Percentiles rank a stretch among this genome's conserved stretches.
Conservation (phyloP, 1,139 yeast species). For the Lodderomyces jiufengensis region DNA sequence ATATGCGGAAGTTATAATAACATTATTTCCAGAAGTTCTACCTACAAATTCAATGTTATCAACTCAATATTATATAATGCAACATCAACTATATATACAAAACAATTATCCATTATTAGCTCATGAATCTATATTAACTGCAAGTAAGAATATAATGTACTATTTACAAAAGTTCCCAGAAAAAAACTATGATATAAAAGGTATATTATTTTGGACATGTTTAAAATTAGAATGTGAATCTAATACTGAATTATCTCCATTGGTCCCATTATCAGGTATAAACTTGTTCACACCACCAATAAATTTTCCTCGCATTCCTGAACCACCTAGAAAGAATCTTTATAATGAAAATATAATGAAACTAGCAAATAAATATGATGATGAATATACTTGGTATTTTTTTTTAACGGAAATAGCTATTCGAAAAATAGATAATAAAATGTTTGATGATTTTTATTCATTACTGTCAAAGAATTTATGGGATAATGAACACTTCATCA, state of each 20-base stretch:
- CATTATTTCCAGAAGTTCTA: slow-evolving; percentile 23
- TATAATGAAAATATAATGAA: slow-evolving; percentile 28
- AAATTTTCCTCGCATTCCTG: slow-evolving; percentile 40
- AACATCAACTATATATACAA: slow-evolving; percentile 35
- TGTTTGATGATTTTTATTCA: slow-evolving; percentile 38
- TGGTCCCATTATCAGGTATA: slow-evolving; percentile 41
- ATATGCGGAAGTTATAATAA: slow-evolving; percentile 22
- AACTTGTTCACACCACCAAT: slow-evolving; percentile 39
- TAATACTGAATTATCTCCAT: slow-evolving; percentile 43
- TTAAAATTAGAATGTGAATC: slow-evolving; percentile 46
- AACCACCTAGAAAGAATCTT: slow-evolving; percentile 17
- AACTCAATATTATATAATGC: slow-evolving; percentile 29
- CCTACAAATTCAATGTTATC: slow-evolving; percentile 20
- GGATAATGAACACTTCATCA: slow-evolving; percentile 27
- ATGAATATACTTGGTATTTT: slow-evolving; percentile 45
- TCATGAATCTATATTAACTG: slow-evolving; percentile 29
- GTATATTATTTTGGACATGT: slow-evolving; percentile 43
- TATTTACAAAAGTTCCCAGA: slow-evolving; percentile 18
- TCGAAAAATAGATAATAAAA: slow-evolving; percentile 43
- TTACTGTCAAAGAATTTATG: slow-evolving; percentile 17
- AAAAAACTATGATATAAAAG: slow-evolving; percentile 11
- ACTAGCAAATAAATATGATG: slow-evolving; percentile 32
- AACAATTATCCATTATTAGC: slow-evolving; percentile 38
- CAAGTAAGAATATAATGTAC: slow-evolving; percentile 36
- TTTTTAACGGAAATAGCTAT: slow-evolving; percentile 49